A percentile compares a stretch with the other conserved stretches of the same genome.
phyloP scores from a whole-genome alignment of 257 asterid genomes.

The Primulina eburnea region DNA sequence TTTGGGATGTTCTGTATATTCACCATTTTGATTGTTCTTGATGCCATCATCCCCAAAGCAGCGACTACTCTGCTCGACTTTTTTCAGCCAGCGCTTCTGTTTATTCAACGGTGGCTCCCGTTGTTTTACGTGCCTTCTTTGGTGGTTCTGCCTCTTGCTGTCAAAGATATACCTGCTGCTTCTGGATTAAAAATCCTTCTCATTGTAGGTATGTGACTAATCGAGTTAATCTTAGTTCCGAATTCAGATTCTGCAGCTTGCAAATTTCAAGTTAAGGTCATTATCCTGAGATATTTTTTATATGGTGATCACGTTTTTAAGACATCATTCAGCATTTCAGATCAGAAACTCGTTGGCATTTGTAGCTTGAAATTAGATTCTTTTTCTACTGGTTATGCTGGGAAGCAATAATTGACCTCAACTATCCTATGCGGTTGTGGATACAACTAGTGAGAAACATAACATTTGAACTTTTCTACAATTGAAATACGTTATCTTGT shows the following conservation, averaged over 20 bases:
- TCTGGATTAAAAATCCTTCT: constrained; percentile 73
- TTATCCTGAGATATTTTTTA: no score
- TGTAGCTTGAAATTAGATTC: not conserved
- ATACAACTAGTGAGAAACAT: no score
- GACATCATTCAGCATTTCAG: not conserved
- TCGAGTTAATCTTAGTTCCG: not conserved
- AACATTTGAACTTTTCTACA: no score
- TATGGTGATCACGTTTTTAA: not conserved
- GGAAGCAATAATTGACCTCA: no score
- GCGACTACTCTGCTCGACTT: constrained; percentile 74
- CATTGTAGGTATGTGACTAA: constrained; percentile 54
- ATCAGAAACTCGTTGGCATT: not conserved
- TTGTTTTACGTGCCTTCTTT: constrained; percentile 91
- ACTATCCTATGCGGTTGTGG: no score
- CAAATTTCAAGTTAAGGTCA: not conserved
- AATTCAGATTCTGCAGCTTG: not conserved
- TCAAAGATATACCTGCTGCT: constrained; percentile 88
- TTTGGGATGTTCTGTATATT: constrained; percentile 95
- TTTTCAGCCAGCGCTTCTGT: constrained; percentile 92
- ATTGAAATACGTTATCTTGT: not conserved
- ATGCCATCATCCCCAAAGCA: constrained; percentile 65
- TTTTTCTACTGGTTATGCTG: not conserved
- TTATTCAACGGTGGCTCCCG: constrained; percentile 98
- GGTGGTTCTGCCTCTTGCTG: constrained; percentile 89
- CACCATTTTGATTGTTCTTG: constrained; percentile 69